Conservation (phyloP, 1,139 yeast genomes). For the Kodamaea sp. region DNA sequence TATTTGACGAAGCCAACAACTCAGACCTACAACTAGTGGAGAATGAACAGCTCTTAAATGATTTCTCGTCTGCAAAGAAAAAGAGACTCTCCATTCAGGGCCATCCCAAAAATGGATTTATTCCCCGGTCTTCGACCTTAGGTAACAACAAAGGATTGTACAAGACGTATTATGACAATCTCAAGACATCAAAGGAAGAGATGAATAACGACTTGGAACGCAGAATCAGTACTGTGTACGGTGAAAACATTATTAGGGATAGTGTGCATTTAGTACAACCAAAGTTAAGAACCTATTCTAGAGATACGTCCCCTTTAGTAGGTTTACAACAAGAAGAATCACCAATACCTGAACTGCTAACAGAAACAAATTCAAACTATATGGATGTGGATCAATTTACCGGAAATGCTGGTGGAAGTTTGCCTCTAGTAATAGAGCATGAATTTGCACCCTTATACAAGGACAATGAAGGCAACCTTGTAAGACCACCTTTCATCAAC, state of each 20-base stretch:
- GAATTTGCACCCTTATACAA: conserved; percentile 37
- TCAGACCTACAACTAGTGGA: conserved; percentile 10
- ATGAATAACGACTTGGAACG: conserved; percentile 31
- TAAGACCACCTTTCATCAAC: conserved; percentile 49
- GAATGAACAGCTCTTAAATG: conserved; percentile 19
- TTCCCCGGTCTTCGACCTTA: conserved; percentile 33
- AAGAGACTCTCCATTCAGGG: conserved; percentile 31
- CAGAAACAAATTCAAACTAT: background rate
- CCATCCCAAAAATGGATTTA: conserved; percentile 19
- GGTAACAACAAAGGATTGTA: conserved; percentile 24
- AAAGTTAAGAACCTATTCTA: background rate
- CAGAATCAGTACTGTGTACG: conserved; percentile 29
- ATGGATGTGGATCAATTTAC: background rate
- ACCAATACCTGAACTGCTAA: background rate
- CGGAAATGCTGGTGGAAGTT: conserved; percentile 2
- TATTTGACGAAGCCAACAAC: conserved; percentile 7
- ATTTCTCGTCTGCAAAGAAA: conserved; percentile 32
- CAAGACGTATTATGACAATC: conserved; percentile 25
- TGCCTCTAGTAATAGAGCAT: conserved; percentile 20
- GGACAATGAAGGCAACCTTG: conserved; percentile 41
- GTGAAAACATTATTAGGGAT: conserved; percentile 21
- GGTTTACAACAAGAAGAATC: conserved; percentile 1
- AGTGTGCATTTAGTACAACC: conserved; percentile 9
- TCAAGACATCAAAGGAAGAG: conserved; percentile 28
- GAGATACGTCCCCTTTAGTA: conserved; percentile 13